Evolutionary conservation across 139 green algal genomes (phyloP), one percentile per base, ranked within the genome.

Genomic region (Cymbomonas tetramitiformis): DNA sequence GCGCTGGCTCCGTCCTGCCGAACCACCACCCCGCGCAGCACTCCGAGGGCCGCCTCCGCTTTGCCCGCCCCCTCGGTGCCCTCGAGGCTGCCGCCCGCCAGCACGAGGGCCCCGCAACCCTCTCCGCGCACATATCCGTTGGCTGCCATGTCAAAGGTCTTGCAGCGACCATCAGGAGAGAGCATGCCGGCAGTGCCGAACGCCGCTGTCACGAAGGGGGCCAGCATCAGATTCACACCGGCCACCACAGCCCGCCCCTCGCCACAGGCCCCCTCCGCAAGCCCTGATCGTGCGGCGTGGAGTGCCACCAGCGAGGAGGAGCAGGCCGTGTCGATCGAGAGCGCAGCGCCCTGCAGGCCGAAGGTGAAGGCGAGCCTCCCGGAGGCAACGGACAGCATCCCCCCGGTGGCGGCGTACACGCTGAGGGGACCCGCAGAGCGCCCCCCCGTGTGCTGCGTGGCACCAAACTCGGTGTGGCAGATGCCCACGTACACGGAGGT

Each of bases 91-190:
- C n/a, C n/a, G n/a, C n/a, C n/a, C n/a, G n/a, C 30, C 8, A 79
- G 63, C 25, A 69, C 28, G 30, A 85, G 23, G 5, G 51, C 56
- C 0, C 67, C 74, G 19, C 69, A 66, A 0, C 68, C 64, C 61
- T 94, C 85, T 18, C 70, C 80, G 2, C 85, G 72, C 8, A 83
- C 85, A 38, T 91, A 93, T 21, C 86, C 86, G 44, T 94, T 83
- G 2, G 85, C 85, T 15, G 18, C 2, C 2, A 70, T 78, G 50
- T 93, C 86, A 25, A 93, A 61, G 1, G 84, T 87, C 71, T 91
- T 91, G 68, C 81, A 93, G 24, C 84, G 66, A 18, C 86, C 86
- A 24, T 85, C 79, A 2, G 69, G 40, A 1, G 77, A 64, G 31
- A 94, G 68, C 76, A 93, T 89, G 56, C 80, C 75, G 23, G 69